Percentiles rank a stretch among this genome's conserved stretches.
phyloP scores from a whole-genome alignment of 148 eudicot species.

The Nepenthes gracilis region DNA sequence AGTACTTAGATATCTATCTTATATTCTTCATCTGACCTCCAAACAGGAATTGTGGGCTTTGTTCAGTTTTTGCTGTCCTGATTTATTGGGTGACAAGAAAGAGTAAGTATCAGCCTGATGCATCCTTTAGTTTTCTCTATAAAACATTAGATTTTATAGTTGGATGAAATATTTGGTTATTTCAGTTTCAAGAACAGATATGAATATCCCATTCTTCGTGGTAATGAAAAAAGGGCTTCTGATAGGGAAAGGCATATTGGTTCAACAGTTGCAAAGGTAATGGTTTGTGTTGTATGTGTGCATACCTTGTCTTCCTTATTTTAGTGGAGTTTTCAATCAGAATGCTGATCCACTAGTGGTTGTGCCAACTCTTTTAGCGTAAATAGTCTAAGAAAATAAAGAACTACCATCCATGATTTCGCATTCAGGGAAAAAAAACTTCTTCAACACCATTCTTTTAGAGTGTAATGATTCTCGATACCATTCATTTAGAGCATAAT shows the following conservation, averaged over 20 bases:
- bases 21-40: constrained; percentile 3
- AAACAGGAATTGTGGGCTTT: constrained; percentile 93
- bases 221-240: constrained; percentile 82
- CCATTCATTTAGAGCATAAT: too few relatives aligned
- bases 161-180: constrained; percentile 5
- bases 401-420: too few relatives aligned
- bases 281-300: not conserved
- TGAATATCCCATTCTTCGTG: constrained; percentile 72
- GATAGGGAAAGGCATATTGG: constrained; percentile 81
- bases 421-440: too few relatives aligned
- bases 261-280: constrained; percentile 92
- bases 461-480: too few relatives aligned
- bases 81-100: constrained; percentile 82
- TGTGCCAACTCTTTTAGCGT: too few relatives aligned
- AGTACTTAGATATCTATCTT: constrained; percentile 2
- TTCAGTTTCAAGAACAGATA: constrained; percentile 74
- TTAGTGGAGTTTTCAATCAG: too few relatives aligned
- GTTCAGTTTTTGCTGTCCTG: constrained; percentile 88
- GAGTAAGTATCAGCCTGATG: constrained; percentile 26
- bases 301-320: too few relatives aligned
- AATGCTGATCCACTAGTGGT: too few relatives aligned
- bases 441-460: too few relatives aligned
- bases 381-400: too few relatives aligned
- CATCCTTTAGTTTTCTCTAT: not conserved
- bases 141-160: not conserved